phyloP scores from a whole-genome alignment of 208 protist species.

The Trypanosoma caninum region DNA sequence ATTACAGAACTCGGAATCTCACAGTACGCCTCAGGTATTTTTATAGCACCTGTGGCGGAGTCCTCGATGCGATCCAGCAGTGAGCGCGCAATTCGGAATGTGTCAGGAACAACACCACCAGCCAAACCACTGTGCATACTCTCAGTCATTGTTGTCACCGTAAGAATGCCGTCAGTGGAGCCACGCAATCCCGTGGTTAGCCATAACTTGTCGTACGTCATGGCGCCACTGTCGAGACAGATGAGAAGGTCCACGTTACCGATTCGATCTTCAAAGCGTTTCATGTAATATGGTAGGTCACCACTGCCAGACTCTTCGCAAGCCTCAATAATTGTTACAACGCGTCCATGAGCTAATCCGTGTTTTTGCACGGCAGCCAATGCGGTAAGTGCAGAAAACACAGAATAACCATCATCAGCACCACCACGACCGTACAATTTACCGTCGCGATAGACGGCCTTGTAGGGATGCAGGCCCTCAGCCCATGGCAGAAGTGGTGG shows the following conservation, averaged over 20 bases:
- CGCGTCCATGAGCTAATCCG: slow-evolving; percentile 72
- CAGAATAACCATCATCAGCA: slow-evolving; percentile 90
- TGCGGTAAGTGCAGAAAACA: slow-evolving; percentile 70
- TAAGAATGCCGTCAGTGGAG: slow-evolving; percentile 74
- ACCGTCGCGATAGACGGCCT: slow-evolving; percentile 72
- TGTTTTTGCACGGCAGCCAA: slow-evolving; percentile 77
- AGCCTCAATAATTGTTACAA: slow-evolving; percentile 89
- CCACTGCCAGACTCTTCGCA: slow-evolving; percentile 89
- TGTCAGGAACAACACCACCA: slow-evolving; percentile 92
- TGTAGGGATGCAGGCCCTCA: slow-evolving; percentile 86
- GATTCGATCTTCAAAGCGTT: slow-evolving; percentile 50
- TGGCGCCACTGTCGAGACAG: slow-evolving; percentile 93
- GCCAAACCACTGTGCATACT: slow-evolving; percentile 91
- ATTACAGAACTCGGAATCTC: slow-evolving; percentile 78
- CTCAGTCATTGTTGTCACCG: slow-evolving; percentile 79
- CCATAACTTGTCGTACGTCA: slow-evolving; percentile 96
- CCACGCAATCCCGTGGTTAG: slow-evolving; percentile 93
- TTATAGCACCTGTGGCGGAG: slow-evolving; percentile 85
- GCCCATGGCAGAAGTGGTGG: slow-evolving; percentile 91
- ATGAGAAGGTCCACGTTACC: slow-evolving; percentile 88
- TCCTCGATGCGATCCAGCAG: slow-evolving; percentile 93
- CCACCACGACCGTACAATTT: slow-evolving; percentile 92
- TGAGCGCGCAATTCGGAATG: slow-evolving; percentile 90
- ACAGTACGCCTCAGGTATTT: slow-evolving; percentile 72
- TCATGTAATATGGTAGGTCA: slow-evolving; percentile 86